Conservation (phyloP, 176 grass and related monocot species). For the Juncus effusus region DNA sequence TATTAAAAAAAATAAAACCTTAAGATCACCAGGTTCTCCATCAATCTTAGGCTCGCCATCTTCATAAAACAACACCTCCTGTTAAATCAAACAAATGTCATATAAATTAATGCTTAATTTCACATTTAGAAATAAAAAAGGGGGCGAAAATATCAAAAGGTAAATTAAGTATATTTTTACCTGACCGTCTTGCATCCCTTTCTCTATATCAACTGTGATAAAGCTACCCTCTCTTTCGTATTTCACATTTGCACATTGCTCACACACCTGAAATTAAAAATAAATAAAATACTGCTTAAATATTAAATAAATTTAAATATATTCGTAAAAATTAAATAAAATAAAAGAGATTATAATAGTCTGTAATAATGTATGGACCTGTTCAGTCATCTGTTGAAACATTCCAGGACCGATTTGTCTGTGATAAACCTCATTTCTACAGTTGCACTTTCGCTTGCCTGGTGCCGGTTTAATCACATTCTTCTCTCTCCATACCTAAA, state of each 20-base stretch:
- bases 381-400: slow-evolving; percentile 98
- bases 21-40: slow-evolving; percentile 93
- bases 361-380: slow-evolving; percentile 37
- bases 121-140: neutral
- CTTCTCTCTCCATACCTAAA: slow-evolving; percentile 95
- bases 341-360: too few species aligned
- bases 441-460: slow-evolving; percentile 87
- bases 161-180: slow-evolving; percentile 31
- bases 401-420: slow-evolving; percentile 97
- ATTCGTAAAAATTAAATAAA: too few species aligned
- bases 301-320: neutral
- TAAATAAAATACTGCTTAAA: slow-evolving; percentile 4
- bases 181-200: slow-evolving; percentile 99
- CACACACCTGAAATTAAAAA: slow-evolving; percentile 59
- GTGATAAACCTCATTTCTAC: slow-evolving; percentile 98
- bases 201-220: slow-evolving; percentile 97
- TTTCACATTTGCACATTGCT: slow-evolving; percentile 96
- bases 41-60: slow-evolving; percentile 98
- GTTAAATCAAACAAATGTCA: slow-evolving; percentile 2
- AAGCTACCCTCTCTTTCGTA: slow-evolving; percentile 88
- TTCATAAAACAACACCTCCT: slow-evolving; percentile 95
- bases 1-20: slow-evolving; percentile 42
- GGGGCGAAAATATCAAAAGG: neutral
- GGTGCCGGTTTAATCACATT: slow-evolving; percentile 90
- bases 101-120: neutral